A percentile compares a stretch with the other conserved stretches of the same genome.
Conservation (phyloP, 768 basidiomycete genomes). For the Tylopilus sp. region DNA sequence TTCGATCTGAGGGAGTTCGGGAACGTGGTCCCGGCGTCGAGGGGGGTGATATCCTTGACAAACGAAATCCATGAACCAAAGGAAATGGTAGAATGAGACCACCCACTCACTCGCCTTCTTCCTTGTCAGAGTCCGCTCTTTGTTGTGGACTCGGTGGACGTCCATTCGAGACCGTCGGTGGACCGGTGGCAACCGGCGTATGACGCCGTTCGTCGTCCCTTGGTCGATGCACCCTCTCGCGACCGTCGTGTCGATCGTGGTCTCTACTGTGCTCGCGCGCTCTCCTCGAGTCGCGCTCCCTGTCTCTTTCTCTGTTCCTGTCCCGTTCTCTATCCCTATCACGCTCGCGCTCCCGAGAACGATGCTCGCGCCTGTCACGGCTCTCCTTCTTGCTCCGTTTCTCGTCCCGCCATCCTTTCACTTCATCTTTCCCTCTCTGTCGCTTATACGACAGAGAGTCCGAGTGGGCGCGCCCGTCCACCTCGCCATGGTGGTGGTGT, state of each 20-base stretch:
- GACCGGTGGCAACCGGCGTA: conserved; percentile 7
- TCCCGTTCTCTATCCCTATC: conserved; percentile 36
- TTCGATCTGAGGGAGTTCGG: conserved; percentile 25
- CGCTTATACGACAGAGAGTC: conserved; percentile 42
- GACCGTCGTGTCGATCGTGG: conserved; percentile 26
- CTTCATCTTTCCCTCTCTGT: conserved; percentile 49
- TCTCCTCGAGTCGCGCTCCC: conserved; percentile 37
- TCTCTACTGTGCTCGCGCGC: conserved; percentile 27
- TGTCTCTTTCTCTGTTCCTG: conserved; percentile 32
- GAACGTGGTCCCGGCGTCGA: conserved; percentile 29
- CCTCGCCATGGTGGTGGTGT: conserved; percentile 32
- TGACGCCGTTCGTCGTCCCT: conserved; percentile 32
- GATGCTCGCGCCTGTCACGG: conserved; percentile 33
- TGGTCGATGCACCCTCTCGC: conserved; percentile 26
- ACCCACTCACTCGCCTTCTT: conserved; percentile 90
- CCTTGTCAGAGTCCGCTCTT: conserved; percentile 58
- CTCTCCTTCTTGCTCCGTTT: conserved; percentile 35
- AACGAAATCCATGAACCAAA: conserved; percentile 11
- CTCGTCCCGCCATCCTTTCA: conserved; percentile 69
- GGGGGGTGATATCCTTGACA: conserved; percentile 62
- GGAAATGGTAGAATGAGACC: conserved; percentile 3
- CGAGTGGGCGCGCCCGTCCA: conserved; percentile 21
- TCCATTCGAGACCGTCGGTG: conserved; percentile 19
- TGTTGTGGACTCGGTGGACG: conserved; percentile 14
- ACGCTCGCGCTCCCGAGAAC: conserved; percentile 37